These are phyloP conservation scores for Sugiyamaella xylanicola DNA, from an alignment of 1,139 yeast genomes.

Conservation along the genomic window DNA sequence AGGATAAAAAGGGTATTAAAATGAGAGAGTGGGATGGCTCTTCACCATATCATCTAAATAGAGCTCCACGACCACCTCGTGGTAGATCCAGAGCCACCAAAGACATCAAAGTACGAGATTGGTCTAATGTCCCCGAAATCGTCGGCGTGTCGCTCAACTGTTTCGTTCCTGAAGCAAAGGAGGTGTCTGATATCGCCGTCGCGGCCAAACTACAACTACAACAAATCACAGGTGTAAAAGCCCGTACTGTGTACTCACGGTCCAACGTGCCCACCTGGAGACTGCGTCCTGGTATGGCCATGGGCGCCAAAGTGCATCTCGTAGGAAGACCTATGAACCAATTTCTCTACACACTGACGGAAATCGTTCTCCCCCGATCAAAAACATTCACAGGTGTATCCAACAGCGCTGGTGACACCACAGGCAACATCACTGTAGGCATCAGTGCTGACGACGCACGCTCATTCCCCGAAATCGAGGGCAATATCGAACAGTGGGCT, in stretches of 20 bases:
- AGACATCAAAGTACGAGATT: constrained; percentile 65
- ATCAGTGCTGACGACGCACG: constrained; percentile 74
- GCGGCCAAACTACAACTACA: constrained; percentile 81
- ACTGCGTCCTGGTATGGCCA: constrained; percentile 81
- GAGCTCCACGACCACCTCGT: constrained; percentile 54
- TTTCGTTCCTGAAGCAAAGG: constrained; percentile 74
- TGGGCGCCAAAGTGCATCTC: constrained; percentile 86
- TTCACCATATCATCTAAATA: constrained; percentile 86
- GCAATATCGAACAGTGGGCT: constrained; percentile 89
- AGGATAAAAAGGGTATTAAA: constrained; percentile 61
- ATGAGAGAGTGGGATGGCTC: constrained; percentile 84
- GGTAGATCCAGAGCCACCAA: constrained; percentile 59
- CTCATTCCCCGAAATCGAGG: constrained; percentile 90
- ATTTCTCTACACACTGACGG: constrained; percentile 82
- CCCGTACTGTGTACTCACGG: constrained; percentile 70
- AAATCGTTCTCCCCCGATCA: constrained; percentile 89
- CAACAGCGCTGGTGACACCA: constrained; percentile 75
- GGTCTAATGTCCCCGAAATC: constrained; percentile 71
- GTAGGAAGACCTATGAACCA: constrained; percentile 84
- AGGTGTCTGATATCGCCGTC: constrained; percentile 71
- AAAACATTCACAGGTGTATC: constrained; percentile 84
- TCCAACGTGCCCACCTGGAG: constrained; percentile 87
- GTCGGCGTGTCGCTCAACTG: constrained; percentile 70
- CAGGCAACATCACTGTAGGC: constrained; percentile 87
- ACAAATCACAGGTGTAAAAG: constrained; percentile 90